phyloP scores from a whole-genome alignment of 2,329 filamentous ascomycete species.

The Cladophialophora chaetospira region DNA sequence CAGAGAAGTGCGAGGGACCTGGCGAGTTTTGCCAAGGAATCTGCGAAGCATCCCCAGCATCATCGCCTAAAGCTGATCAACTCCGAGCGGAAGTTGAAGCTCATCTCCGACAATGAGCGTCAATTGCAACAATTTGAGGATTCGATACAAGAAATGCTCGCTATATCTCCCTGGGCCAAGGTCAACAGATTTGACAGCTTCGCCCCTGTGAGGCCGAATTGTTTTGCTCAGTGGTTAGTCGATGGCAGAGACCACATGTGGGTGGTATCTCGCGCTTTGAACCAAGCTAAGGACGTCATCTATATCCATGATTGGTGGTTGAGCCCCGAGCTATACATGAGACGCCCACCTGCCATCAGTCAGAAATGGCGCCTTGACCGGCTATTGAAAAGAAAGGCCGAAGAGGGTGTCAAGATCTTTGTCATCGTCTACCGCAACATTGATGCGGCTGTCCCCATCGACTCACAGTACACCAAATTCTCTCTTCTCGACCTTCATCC shows the following conservation, averaged over 20 bases:
- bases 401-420: slow-evolving; percentile 95
- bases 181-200: slow-evolving; percentile 90
- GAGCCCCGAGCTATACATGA: slow-evolving; percentile 92
- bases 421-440: slow-evolving; percentile 98
- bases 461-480: slow-evolving; percentile 97
- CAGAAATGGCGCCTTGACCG: slow-evolving; percentile 97
- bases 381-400: slow-evolving; percentile 87
- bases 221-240: slow-evolving; percentile 94
- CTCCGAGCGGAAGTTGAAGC: slow-evolving; percentile 85
- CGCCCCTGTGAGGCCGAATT: slow-evolving; percentile 80
- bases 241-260: slow-evolving; percentile 99
- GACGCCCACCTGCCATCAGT: slow-evolving; percentile 89
- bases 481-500: slow-evolving; percentile 92
- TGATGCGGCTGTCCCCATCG: slow-evolving; percentile 93
- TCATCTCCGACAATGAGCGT: slow-evolving; percentile 87
- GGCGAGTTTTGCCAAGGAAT: slow-evolving; percentile 65
- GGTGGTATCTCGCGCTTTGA: slow-evolving; percentile 95
- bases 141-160: slow-evolving; percentile 83
- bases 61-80: slow-evolving; percentile 88
- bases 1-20: slow-evolving; percentile 58
- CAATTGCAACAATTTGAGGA: slow-evolving; percentile 91
- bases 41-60: slow-evolving; percentile 66
- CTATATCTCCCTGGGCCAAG: slow-evolving; percentile 78
- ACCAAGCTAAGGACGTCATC: slow-evolving; percentile 95
- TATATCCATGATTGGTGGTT: slow-evolving; percentile 99